A percentile compares a stretch with the other conserved stretches of the same genome.
These are phyloP conservation scores for Coelastrella sp. DNA, from an alignment of 139 green algal genomes.

Conservation along the genomic window DNA sequence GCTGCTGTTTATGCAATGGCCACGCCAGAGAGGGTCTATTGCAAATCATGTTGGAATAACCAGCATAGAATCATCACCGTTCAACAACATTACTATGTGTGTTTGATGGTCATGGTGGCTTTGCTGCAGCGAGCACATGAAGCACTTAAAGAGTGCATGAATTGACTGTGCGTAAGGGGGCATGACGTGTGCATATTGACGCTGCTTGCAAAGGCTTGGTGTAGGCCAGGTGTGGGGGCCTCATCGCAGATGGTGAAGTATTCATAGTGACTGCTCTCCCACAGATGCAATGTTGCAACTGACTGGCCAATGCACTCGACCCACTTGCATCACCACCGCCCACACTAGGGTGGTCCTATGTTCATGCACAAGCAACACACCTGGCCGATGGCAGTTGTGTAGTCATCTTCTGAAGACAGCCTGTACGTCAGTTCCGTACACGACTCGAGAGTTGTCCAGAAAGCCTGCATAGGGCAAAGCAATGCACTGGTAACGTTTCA, in stretches of 20 bases:
- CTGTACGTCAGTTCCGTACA: not conserved
- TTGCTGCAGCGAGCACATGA: not conserved
- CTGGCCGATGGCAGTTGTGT: not conserved
- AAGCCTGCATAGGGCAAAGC: not conserved
- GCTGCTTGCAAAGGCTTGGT: not conserved
- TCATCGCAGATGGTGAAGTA: not conserved
- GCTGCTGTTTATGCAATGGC: not conserved
- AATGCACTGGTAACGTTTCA: not conserved
- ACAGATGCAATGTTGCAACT: constrained; percentile 7
- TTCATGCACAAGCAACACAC: constrained; percentile 9
- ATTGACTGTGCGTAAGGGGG: not conserved
- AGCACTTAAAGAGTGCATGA: not conserved
- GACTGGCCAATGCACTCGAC: not conserved
- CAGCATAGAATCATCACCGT: not conserved
- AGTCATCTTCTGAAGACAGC: not conserved
- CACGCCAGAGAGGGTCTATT: not conserved
- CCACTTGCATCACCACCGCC: not conserved
- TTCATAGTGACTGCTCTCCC: not conserved
- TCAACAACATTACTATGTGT: not conserved
- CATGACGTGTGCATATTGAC: not conserved
- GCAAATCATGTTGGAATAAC: not conserved
- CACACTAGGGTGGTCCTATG: not conserved
- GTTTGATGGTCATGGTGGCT: not conserved
- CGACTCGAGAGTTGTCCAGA: constrained; percentile 8
- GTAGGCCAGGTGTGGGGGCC: not conserved